Evolutionary conservation across 345 rosid genomes (phyloP), one percentile per base, ranked within the genome.

Genomic region (Bruguiera gymnorhiza): DNA sequence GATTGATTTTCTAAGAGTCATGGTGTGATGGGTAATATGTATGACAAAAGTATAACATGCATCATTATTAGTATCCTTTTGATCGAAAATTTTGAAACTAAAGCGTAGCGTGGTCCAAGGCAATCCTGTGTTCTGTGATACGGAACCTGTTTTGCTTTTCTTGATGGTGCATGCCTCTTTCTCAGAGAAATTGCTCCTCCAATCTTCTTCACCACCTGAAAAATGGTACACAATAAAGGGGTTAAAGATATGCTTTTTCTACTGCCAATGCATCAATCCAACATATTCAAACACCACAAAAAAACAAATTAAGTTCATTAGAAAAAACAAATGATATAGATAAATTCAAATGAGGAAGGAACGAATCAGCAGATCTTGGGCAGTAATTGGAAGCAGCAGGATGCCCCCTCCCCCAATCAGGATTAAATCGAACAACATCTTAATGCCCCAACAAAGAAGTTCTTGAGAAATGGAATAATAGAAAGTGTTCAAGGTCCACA

Each of bases 91-190:
- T 68, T n/a, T 19, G 13, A 46, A 27, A 48, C 59, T 53, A 56
- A 74, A 65, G 58, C 20, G n/a, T 57, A 54, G 24, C 34, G 86
- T 77, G 83, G 83, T 75, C 82, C 84, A 81, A 68, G 78, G 69
- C 68, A 70, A 67, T 37, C 67, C 57, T 24, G 32, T 43, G 63
- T 18, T 56, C 27, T 62, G 72, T 71, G 85, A 75, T 46, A 67
- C 82, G 79, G 83, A 82, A 95, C 99, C 92, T 88, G 92, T 80
- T 81, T 61, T 87, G 83, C 85, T 88, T 89, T 95, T 89, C 80
- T 86, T 78, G 83, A 83, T 82, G 74, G 86, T 87, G 96, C 97
- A 88, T 87, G 93, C 87, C 78, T 90, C 92, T 74, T 78, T 78
- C 84, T 87, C 96, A 39, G 83, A 76, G 81, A 80, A 85, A 80